These are phyloP conservation scores for Peniophora sp. DNA, from an alignment of 1,284 basidiomycete species.

Conservation along the genomic window DNA sequence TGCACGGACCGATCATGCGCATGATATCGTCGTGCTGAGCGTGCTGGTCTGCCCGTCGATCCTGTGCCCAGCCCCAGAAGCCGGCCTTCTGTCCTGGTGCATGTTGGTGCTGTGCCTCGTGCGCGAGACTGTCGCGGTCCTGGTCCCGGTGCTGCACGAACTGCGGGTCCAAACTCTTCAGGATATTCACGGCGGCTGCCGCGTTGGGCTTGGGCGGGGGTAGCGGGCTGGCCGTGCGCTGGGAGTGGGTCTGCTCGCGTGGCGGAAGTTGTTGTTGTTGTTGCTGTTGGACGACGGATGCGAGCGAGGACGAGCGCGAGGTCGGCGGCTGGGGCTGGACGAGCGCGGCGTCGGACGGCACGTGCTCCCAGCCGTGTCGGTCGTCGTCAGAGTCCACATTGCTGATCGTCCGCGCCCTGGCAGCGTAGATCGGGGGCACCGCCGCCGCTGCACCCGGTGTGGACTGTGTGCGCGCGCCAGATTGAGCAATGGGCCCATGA, in stretches of 20 bases:
- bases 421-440: too few species aligned
- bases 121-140: slow-evolving; percentile 19
- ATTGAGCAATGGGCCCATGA: too few species aligned
- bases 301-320: slow-evolving; percentile 38
- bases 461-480: too few species aligned
- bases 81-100: slow-evolving; percentile 22
- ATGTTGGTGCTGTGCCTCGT: slow-evolving; percentile 15
- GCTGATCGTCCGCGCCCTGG: too few species aligned
- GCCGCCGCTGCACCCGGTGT: too few species aligned
- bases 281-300: slow-evolving; percentile 31
- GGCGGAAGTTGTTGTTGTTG: slow-evolving; percentile 23
- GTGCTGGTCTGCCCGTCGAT: slow-evolving; percentile 15
- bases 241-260: neutral
- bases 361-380: neutral
- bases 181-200: slow-evolving; percentile 41
- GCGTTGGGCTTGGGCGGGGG: slow-evolving; percentile 25
- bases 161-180: slow-evolving; percentile 51
- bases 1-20: slow-evolving; percentile 50
- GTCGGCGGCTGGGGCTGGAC: slow-evolving; percentile 24
- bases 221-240: slow-evolving; percentile 16
- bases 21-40: slow-evolving; percentile 14
- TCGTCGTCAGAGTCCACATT: neutral
- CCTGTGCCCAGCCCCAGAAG: slow-evolving; percentile 42
- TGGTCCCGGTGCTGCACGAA: slow-evolving; percentile 18
- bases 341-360: slow-evolving; percentile 1